These are phyloP conservation scores for Parmelia sp. DNA, from an alignment of 495 filamentous ascomycete species.

Conservation along the genomic window DNA sequence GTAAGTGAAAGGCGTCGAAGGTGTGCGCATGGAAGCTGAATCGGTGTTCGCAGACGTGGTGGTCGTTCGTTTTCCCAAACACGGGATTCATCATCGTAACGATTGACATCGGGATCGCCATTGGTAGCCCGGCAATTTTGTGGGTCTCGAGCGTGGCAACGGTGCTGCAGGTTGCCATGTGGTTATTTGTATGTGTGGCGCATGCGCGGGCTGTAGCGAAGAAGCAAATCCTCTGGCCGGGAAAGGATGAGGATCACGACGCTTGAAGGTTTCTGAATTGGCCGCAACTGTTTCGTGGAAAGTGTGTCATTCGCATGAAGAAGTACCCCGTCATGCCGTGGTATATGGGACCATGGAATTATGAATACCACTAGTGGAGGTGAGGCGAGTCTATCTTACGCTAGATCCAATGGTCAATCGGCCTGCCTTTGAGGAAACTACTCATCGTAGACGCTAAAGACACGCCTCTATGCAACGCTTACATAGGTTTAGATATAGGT, in stretches of 20 bases:
- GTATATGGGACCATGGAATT: neutral
- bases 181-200: constrained; percentile 48
- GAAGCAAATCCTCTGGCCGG: constrained; percentile 54
- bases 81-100: constrained; percentile 43
- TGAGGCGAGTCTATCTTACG: neutral
- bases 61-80: constrained; percentile 48
- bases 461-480: constrained; percentile 9
- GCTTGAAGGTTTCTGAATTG: neutral
- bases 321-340: neutral
- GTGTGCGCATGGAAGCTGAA: neutral
- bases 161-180: constrained; percentile 49
- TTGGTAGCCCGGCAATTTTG: constrained; percentile 37
- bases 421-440: neutral
- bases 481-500: constrained; percentile 14
- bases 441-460: neutral
- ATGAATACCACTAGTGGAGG: constrained; percentile 1
- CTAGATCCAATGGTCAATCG: neutral
- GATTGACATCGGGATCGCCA: constrained; percentile 39
- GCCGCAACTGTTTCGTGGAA: neutral
- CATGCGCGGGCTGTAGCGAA: constrained; percentile 48
- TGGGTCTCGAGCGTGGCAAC: constrained; percentile 42
- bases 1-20: neutral
- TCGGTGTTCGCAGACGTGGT: constrained; percentile 32
- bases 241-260: constrained; percentile 54
- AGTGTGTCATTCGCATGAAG: neutral